Evolutionary conservation across 805 yeast species (phyloP).

Genomic region (Cyberlindnera euphorbiae): DNA sequence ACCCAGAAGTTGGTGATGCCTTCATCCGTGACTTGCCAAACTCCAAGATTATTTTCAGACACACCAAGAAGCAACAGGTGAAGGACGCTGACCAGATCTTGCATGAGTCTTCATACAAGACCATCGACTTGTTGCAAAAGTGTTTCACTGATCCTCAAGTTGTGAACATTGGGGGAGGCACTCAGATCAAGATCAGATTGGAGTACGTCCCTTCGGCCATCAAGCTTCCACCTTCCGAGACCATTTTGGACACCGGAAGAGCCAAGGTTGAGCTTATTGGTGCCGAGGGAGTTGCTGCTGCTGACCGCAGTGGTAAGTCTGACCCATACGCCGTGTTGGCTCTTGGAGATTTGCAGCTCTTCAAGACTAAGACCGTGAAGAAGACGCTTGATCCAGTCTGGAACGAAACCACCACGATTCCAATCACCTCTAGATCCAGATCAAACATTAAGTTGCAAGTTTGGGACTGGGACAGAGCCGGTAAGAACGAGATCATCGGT

Average conservation of each 20-base stretch:
- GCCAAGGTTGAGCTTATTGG: constrained; percentile 51
- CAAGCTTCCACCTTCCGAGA: constrained; percentile 51
- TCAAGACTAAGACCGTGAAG: constrained; percentile 57
- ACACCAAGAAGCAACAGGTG: constrained; percentile 48
- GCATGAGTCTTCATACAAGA: constrained; percentile 44
- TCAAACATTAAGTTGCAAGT: constrained; percentile 44
- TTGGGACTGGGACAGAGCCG: constrained; percentile 78
- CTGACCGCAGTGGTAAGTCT: constrained; percentile 71
- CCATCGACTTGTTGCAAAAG: constrained; percentile 48
- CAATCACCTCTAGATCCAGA: constrained; percentile 60
- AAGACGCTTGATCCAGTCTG: constrained; percentile 70
- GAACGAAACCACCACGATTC: constrained; percentile 61
- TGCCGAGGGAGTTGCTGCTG: constrained; percentile 50
- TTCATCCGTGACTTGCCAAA: constrained; percentile 69
- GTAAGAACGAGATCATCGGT: constrained; percentile 60
- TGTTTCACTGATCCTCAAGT: constrained; percentile 42
- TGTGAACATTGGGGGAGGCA: constrained; percentile 37
- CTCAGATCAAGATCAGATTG: constrained; percentile 42
- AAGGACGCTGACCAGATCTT: constrained; percentile 44
- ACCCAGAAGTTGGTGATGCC: constrained; percentile 48
- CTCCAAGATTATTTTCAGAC: constrained; percentile 51
- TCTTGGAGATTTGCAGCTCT: constrained; percentile 49
- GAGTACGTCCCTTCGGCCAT: constrained; percentile 58
- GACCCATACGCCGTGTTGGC: constrained; percentile 61
- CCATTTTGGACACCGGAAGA: constrained; percentile 64